Base-by-base conservation (phyloP, 2,329 filamentous ascomycete genomes). In the Fusarium brachygibbosum region DNA sequence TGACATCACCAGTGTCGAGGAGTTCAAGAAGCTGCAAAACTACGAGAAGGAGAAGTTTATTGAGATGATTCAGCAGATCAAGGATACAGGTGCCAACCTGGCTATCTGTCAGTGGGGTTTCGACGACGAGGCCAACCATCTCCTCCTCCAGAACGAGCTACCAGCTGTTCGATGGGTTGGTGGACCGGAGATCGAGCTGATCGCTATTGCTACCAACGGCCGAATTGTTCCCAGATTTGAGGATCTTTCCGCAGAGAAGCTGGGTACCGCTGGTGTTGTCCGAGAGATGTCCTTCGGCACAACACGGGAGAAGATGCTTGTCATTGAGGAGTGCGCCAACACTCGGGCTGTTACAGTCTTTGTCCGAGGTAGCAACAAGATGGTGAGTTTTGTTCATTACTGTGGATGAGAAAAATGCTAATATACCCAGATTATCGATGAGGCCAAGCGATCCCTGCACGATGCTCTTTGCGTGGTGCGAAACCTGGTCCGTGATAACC, bases 51-150 rank as follows among this genome's bases (percentile, higher is more conserved):
- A 93, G 79, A 99, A 98, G 84, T 99, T 99, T 79, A 88, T 93
- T 62, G 95, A 98, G 84, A 99, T 99, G 96, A 98, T 99, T 75
- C 87, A 97, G 79, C 93, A 98, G 82, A 96, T 99, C 85, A 99
- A 99, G 85, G 93, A 93, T 76, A 97, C 95, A 1, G 96, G 96
- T 66, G 96, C 96, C 70, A 99, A 99, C 83, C 87, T 99, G 65
- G 96, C 94, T 69, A 97, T 99, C 77, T 99, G 96, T 83, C 97
- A 99, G 80, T 99, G 97, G 96, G 96, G 96, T 72, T 99, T 99
- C 78, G 96, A 99, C 79, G 96, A 99, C 77, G 96, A 99, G 84
- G 96, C 96, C 68, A 99, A 99, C 84, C 96, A 99, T 82, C 84
- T 99, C 63, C 88, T 99, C 35, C 90, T 99, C 66, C 97, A 98